Evolutionary conservation across 768 basidiomycete genomes (phyloP).

Genomic region (Lactarius evosmus): DNA sequence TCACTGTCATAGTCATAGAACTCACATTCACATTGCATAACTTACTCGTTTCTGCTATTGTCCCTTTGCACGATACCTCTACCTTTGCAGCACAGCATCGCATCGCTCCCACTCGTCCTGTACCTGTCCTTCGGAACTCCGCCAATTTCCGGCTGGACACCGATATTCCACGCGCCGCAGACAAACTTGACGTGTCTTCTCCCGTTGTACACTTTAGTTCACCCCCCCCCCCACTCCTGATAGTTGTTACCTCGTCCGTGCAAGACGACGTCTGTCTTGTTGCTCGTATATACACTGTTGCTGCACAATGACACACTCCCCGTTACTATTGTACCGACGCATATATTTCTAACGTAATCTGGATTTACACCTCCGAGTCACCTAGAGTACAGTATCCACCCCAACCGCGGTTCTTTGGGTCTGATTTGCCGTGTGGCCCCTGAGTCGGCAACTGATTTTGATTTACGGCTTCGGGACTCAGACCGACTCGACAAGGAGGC

Average conservation of each 20-base stretch:
- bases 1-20: constrained; percentile 22
- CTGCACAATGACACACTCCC: constrained; percentile 10
- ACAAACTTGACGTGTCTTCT: constrained; percentile 14
- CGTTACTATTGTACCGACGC: constrained; percentile 22
- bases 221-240: constrained; percentile 5
- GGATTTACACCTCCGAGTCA: background rate
- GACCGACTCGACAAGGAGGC: background rate
- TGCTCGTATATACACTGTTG: constrained; percentile 11
- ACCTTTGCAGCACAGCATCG: constrained; percentile 16
- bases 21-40: constrained; percentile 23
- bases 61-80: constrained; percentile 26
- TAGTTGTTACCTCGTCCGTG: background rate
- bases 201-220: constrained; percentile 20
- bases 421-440: background rate
- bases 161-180: constrained; percentile 7
- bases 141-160: constrained; percentile 5
- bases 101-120: constrained; percentile 15
- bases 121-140: background rate
- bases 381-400: background rate
- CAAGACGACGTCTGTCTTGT: constrained; percentile 1
- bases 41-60: constrained; percentile 26
- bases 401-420: background rate
- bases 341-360: constrained; percentile 21
- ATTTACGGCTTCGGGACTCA: background rate
- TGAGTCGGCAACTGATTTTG: background rate